A percentile compares a stretch with the other conserved stretches of the same genome.
Evolutionary conservation across 129 eudicot genomes (phyloP).

Genomic region (Pulicaria dysenterica): DNA sequence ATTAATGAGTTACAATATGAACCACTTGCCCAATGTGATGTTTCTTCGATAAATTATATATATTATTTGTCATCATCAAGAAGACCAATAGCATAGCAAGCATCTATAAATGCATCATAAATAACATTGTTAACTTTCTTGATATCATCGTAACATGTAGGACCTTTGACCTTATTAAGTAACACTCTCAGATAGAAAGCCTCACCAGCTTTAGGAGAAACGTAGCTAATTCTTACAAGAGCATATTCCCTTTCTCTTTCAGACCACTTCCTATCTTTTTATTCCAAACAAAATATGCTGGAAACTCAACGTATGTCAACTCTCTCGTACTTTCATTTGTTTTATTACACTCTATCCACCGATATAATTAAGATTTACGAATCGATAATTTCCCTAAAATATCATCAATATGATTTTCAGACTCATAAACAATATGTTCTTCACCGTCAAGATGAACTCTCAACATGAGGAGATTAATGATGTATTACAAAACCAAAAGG

Average conservation of each 20-base stretch:
- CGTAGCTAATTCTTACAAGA: not conserved
- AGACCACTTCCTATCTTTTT: not conserved
- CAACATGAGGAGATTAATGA: not conserved
- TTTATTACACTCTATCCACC: conserved; percentile 21
- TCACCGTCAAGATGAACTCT: conserved; percentile 26
- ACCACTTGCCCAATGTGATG: not conserved
- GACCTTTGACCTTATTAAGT: not conserved
- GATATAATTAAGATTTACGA: not conserved
- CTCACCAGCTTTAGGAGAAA: not conserved
- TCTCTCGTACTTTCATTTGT: not conserved
- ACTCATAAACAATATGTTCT: not conserved
- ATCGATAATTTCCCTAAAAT: not conserved
- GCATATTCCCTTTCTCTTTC: not conserved
- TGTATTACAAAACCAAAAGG: too few species aligned
- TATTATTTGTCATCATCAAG: not conserved
- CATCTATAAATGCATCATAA: not conserved
- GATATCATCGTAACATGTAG: not conserved
- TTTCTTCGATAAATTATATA: not conserved
- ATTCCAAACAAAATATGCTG: not conserved
- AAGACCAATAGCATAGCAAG: not conserved
- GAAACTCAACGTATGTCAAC: conserved; percentile 12
- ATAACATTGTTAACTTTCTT: not conserved
- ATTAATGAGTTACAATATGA: too few species aligned
- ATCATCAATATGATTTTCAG: not conserved
- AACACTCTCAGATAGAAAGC: not conserved